Evolutionary conservation across 2,329 filamentous ascomycete species (phyloP).

Genomic region (Leptographium flavum): DNA sequence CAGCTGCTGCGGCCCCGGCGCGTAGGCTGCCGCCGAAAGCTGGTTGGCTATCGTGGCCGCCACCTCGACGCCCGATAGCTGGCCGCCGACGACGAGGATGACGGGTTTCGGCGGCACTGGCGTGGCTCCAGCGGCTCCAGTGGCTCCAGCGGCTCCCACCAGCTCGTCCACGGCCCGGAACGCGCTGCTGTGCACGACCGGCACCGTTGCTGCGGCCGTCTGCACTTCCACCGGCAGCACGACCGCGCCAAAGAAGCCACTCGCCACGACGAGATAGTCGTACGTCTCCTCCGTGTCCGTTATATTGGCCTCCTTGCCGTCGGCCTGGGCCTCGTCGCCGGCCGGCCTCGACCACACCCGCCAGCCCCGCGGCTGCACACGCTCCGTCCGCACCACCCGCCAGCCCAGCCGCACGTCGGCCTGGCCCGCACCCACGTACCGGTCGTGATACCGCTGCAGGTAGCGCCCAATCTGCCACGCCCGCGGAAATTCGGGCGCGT

Average conservation of each 20-base stretch:
- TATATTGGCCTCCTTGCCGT: slow-evolving; percentile 17
- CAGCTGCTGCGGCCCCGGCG: slow-evolving; percentile 27
- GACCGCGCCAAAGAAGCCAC: slow-evolving; percentile 60
- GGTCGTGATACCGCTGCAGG: slow-evolving; percentile 46
- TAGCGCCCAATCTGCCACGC: slow-evolving; percentile 69
- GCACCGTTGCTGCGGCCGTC: slow-evolving; percentile 18
- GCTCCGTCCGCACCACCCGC: slow-evolving; percentile 26
- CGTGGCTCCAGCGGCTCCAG: too few species aligned
- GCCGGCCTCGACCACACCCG: slow-evolving; percentile 15
- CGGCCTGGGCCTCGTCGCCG: neutral
- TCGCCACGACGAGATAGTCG: slow-evolving; percentile 58
- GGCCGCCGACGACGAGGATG: slow-evolving; percentile 62
- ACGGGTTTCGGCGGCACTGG: too few species aligned
- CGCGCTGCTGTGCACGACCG: slow-evolving; percentile 53
- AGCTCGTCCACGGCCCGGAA: slow-evolving; percentile 42
- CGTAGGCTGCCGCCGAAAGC: slow-evolving; percentile 47
- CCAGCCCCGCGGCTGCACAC: slow-evolving; percentile 22
- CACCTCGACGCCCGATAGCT: slow-evolving; percentile 72
- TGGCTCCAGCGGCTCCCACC: slow-evolving; percentile 17
- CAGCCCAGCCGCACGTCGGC: slow-evolving; percentile 34
- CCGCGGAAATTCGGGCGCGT: slow-evolving; percentile 50
- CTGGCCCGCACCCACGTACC: slow-evolving; percentile 32
- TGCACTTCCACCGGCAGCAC: slow-evolving; percentile 28
- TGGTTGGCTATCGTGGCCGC: slow-evolving; percentile 58
- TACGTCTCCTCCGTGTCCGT: slow-evolving; percentile 34